Percentiles rank a stretch among this genome's conserved stretches.
phyloP scores from a whole-genome alignment of 129 eudicot genomes.

The Flaveria bidentis region DNA sequence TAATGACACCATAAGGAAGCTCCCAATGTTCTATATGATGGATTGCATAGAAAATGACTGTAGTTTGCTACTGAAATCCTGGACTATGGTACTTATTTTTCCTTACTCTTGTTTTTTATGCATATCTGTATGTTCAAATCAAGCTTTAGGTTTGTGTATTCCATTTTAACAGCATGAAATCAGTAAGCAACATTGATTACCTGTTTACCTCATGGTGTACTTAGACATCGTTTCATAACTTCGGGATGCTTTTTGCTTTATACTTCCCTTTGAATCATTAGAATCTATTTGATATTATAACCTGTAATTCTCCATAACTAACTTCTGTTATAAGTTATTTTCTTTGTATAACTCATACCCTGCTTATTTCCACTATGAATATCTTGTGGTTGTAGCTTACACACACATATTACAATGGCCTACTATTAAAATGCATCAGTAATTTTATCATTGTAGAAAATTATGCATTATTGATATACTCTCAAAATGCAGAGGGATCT shows the following conservation, averaged over 20 bases:
- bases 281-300: conserved; percentile 20
- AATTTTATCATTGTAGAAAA: not conserved
- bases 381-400: not conserved
- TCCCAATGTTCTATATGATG: conserved; percentile 75
- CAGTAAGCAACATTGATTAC: not conserved
- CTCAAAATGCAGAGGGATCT: conserved; percentile 69
- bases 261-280: not conserved
- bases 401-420: conserved; percentile 1
- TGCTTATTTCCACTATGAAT: not conserved
- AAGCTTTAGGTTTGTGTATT: conserved; percentile 18
- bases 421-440: conserved; percentile 17
- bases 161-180: not conserved
- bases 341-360: not conserved
- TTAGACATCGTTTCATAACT: conserved; percentile 5
- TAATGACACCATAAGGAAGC: conserved; percentile 42
- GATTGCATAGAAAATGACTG: conserved; percentile 89
- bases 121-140: conserved; percentile 14
- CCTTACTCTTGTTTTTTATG: not conserved
- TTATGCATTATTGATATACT: conserved; percentile 18
- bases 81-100: conserved; percentile 48
- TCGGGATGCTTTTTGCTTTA: conserved; percentile 14
- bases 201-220: not conserved
- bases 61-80: conserved; percentile 59
- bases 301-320: conserved; percentile 3
- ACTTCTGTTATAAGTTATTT: not conserved